Conservation (phyloP, 768 basidiomycete genomes). For the Lentinula boryana region DNA sequence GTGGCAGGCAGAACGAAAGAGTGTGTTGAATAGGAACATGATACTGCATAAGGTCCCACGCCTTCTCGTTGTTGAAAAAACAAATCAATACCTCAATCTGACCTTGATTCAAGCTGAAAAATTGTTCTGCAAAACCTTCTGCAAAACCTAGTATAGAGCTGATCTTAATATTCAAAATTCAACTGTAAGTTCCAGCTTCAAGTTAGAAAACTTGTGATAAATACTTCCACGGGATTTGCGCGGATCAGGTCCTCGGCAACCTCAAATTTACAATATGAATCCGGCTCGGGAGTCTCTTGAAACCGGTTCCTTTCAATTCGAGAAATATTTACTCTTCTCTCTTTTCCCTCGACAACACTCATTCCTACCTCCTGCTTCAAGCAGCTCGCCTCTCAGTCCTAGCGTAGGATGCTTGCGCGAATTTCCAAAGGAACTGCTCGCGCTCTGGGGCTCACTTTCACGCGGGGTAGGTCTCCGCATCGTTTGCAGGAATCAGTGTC, state of each 20-base stretch:
- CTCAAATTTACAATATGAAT: not conserved
- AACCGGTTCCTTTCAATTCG: not conserved
- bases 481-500: not conserved
- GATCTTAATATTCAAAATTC: too few species aligned
- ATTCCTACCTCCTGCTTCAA: not conserved
- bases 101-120: too few species aligned
- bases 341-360: not conserved
- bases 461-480: not conserved
- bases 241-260: not conserved
- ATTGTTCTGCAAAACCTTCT: too few species aligned
- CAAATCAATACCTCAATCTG: too few species aligned
- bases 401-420: not conserved
- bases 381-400: not conserved
- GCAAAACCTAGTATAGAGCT: too few species aligned
- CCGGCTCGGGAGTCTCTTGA: not conserved
- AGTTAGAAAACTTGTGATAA: too few species aligned
- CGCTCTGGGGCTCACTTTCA: not conserved
- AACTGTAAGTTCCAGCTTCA: too few species aligned
- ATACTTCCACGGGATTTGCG: not conserved
- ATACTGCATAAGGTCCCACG: too few species aligned
- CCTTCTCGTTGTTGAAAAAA: too few species aligned
- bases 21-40: too few species aligned
- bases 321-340: not conserved
- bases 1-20: too few species aligned
- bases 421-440: slow-evolving; percentile 3